These are phyloP conservation scores for Podaxis sp. DNA, from an alignment of 768 basidiomycete species.

Conservation along the genomic window DNA sequence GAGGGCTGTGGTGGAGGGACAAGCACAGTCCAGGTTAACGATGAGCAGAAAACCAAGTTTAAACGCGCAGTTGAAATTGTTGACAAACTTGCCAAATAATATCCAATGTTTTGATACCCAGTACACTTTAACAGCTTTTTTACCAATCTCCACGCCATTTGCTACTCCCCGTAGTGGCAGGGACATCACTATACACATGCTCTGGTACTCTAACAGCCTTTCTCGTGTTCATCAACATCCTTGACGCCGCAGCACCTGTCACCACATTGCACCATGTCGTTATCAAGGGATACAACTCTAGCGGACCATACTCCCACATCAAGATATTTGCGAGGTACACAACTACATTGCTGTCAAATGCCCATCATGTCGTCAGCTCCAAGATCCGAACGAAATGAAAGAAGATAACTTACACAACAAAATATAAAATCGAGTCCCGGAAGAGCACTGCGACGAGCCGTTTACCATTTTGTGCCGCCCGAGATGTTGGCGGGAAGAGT, in stretches of 20 bases:
- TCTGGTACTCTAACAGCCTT: conserved; percentile 4
- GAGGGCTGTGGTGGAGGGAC: conserved; percentile 56
- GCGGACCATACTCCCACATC: conserved; percentile 7
- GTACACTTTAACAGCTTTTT: not conserved
- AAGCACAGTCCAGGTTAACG: conserved; percentile 49
- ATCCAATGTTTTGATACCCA: not conserved
- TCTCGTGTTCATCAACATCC: not conserved
- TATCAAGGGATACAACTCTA: conserved; percentile 1
- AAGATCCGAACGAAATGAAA: not conserved
- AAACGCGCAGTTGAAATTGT: conserved; percentile 70
- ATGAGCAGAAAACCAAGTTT: conserved; percentile 67
- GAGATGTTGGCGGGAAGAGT: conserved; percentile 3
- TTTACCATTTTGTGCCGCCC: conserved; percentile 2
- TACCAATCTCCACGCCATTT: not conserved
- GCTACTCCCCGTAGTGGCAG: not conserved
- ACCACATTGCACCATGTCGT: conserved; percentile 4
- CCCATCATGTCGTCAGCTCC: not conserved
- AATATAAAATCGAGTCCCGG: conserved; percentile 2
- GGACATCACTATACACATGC: not conserved
- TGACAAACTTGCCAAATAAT: conserved; percentile 37
- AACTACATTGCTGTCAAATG: not conserved
- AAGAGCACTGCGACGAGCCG: not conserved
- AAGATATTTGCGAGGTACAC: conserved; percentile 1
- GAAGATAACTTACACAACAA: conserved; percentile 1
- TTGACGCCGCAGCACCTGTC: conserved; percentile 1